These are phyloP conservation scores for Colletotrichum sp. DNA, from an alignment of 2,329 filamentous ascomycete genomes.

Conservation along the genomic window DNA sequence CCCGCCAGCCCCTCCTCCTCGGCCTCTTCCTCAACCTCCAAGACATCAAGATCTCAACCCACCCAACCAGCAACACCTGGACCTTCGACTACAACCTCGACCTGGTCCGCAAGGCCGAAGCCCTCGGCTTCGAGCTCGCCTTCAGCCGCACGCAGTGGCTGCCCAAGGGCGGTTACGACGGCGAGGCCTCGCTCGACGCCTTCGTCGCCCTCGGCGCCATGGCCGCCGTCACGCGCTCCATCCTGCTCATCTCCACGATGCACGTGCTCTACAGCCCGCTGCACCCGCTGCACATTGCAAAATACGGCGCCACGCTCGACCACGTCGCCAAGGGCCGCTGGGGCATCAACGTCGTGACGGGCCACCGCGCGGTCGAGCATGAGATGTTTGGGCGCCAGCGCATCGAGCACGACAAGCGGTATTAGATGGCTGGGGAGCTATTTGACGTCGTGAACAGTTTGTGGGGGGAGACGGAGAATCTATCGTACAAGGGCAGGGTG, in stretches of 20 bases:
- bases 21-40: neutral
- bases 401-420: neutral
- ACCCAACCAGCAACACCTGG: neutral
- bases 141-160: slow-evolving; percentile 1
- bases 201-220: neutral
- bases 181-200: neutral
- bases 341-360: neutral
- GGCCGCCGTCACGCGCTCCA: neutral
- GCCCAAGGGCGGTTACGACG: neutral
- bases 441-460: slow-evolving; percentile 82
- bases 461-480: slow-evolving; percentile 84
- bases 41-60: slow-evolving; percentile 2
- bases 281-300: neutral
- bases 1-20: neutral
- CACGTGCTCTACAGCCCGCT: neutral
- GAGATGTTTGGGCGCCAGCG: neutral
- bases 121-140: neutral
- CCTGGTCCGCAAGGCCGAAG: neutral
- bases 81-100: neutral
- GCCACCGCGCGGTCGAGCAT: neutral
- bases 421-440: slow-evolving; percentile 19
- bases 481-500: slow-evolving; percentile 37
- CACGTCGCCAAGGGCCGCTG: neutral
- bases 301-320: neutral
- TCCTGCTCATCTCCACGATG: slow-evolving; percentile 2